Evolutionary conservation across 148 eudicot genomes (phyloP).

Genomic region (Chenopodium berlandieri): DNA sequence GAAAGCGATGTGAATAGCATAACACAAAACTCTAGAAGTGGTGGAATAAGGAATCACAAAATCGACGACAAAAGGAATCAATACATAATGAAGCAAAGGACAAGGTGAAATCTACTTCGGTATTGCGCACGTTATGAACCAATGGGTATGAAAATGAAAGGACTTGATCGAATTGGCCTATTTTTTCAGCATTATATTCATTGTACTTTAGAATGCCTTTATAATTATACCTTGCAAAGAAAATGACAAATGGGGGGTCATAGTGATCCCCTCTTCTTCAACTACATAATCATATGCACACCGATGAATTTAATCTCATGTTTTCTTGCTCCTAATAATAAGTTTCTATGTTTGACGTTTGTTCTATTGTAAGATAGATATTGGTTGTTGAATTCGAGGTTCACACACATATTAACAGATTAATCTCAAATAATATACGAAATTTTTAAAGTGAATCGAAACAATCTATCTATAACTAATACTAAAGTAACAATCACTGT

Average conservation of each 20-base stretch:
- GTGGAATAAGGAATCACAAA: constrained; percentile 9
- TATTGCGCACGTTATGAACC: constrained; percentile 33
- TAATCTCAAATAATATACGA: too few relatives aligned
- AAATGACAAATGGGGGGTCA: constrained; percentile 22
- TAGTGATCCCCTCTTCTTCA: constrained; percentile 9
- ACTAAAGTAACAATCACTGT: too few relatives aligned
- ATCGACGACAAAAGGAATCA: constrained; percentile 19
- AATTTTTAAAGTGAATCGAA: too few relatives aligned
- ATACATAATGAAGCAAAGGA: constrained; percentile 24
- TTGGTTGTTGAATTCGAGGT: not conserved
- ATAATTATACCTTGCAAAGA: constrained; percentile 20
- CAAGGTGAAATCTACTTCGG: constrained; percentile 19
- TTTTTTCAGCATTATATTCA: constrained; percentile 23
- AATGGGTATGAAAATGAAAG: constrained; percentile 27
- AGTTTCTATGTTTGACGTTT: not conserved
- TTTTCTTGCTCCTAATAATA: constrained; percentile 8
- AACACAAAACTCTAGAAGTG: not conserved
- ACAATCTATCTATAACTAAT: too few relatives aligned
- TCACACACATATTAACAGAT: too few relatives aligned
- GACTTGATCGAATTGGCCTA: not conserved
- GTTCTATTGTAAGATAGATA: not conserved
- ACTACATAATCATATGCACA: constrained; percentile 10
- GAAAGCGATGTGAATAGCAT: not conserved
- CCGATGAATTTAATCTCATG: not conserved
- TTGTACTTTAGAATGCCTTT: constrained; percentile 23